These are phyloP conservation scores for Emmonsiellopsis sp. DNA, from an alignment of 2,329 filamentous ascomycete genomes.

Conservation along the genomic window DNA sequence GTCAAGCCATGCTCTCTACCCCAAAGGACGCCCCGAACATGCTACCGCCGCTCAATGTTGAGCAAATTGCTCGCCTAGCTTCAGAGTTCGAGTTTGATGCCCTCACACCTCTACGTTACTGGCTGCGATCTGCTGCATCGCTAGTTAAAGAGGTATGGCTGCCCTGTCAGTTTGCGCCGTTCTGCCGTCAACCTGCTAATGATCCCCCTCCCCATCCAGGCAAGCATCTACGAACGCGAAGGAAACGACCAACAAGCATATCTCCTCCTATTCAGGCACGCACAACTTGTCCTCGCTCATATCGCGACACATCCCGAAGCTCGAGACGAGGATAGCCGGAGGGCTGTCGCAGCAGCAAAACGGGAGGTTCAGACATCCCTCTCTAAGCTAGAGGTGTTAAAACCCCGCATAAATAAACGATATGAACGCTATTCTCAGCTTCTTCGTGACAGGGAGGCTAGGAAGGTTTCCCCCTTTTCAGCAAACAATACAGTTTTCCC, in stretches of 20 bases:
- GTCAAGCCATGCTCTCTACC: background rate
- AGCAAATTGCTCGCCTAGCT: conserved; percentile 67
- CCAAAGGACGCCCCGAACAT: conserved; percentile 14
- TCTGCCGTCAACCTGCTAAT: background rate
- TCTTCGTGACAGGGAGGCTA: conserved; percentile 35
- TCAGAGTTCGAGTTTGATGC: conserved; percentile 73
- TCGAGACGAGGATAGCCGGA: conserved; percentile 51
- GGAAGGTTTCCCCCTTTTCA: conserved; percentile 20
- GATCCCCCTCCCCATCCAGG: conserved; percentile 41
- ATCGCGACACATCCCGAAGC: conserved; percentile 68
- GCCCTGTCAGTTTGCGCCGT: background rate
- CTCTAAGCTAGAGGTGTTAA: conserved; percentile 64
- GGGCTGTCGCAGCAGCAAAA: conserved; percentile 46
- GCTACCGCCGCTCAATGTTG: conserved; percentile 56
- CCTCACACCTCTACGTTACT: conserved; percentile 66
- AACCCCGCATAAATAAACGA: conserved; percentile 64
- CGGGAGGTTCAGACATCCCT: conserved; percentile 57
- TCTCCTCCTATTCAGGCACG: conserved; percentile 82
- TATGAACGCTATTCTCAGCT: conserved; percentile 58
- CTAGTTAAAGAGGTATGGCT: conserved; percentile 65
- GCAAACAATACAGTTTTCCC: conserved; percentile 4
- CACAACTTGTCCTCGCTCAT: conserved; percentile 68
- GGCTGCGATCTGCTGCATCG: conserved; percentile 70
- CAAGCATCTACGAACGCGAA: conserved; percentile 73
- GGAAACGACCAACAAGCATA: conserved; percentile 83